Evolutionary conservation across 139 green algal species (phyloP).

Genomic region (Nannochloris sp.): DNA sequence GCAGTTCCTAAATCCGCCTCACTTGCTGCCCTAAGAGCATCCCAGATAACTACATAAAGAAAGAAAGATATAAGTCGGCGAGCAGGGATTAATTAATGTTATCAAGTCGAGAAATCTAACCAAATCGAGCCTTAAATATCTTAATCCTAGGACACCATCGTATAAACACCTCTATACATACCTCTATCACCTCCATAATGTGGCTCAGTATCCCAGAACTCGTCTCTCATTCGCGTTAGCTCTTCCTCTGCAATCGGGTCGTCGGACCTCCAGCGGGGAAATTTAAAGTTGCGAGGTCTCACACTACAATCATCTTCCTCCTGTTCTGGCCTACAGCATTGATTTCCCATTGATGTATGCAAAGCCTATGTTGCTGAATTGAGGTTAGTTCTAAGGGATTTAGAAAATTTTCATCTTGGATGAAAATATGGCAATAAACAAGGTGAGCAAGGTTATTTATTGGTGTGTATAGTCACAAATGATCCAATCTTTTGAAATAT

Average conservation of each 20-base stretch:
- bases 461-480: background rate
- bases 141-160: background rate
- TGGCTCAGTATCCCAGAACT: constrained; percentile 89
- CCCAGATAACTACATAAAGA: constrained; percentile 68
- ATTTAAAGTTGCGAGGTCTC: constrained; percentile 11
- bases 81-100: too few relatives aligned
- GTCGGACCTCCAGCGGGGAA: constrained; percentile 36
- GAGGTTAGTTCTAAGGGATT: background rate
- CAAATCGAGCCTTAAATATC: background rate
- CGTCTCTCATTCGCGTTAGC: constrained; percentile 60
- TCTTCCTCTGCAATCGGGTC: constrained; percentile 34
- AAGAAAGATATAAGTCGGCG: too few relatives aligned
- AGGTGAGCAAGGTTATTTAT: background rate
- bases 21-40: constrained; percentile 57
- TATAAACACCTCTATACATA: constrained; percentile 22
- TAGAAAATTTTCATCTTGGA: background rate
- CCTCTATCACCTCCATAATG: constrained; percentile 73
- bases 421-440: background rate
- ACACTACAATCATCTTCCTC: background rate
- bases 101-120: background rate
- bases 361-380: background rate
- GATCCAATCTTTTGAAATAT: background rate
- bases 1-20: constrained; percentile 53
- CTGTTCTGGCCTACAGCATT: constrained; percentile 10
- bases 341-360: constrained; percentile 10